phyloP scores from a whole-genome alignment of 2,329 filamentous ascomycete genomes.

The Hypomyces rosellus region DNA sequence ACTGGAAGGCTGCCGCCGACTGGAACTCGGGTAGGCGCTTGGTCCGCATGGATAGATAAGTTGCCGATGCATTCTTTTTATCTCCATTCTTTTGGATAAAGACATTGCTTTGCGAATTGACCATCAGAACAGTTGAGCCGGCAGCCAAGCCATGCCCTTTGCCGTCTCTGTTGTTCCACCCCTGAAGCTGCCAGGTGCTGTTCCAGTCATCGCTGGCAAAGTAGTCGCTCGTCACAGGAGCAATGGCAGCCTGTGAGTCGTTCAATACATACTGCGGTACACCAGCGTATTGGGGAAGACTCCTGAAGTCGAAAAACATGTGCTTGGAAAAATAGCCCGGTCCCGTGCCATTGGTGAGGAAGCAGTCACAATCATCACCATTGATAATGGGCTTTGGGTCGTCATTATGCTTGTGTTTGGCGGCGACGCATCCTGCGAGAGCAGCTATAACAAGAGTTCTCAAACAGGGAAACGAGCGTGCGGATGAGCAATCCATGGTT shows the following conservation, averaged over 20 bases:
- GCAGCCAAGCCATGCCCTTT: slow-evolving; percentile 19
- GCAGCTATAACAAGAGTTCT: not conserved
- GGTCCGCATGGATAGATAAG: slow-evolving; percentile 44
- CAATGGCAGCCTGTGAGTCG: slow-evolving; percentile 21
- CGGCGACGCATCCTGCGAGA: slow-evolving; percentile 1
- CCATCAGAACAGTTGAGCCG: slow-evolving; percentile 29
- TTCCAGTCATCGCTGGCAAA: slow-evolving; percentile 32
- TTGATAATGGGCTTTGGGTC: slow-evolving; percentile 13
- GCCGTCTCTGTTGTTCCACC: slow-evolving; percentile 36
- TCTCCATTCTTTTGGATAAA: slow-evolving; percentile 41
- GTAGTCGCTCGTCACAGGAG: slow-evolving; percentile 31
- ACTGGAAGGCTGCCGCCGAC: slow-evolving; percentile 43
- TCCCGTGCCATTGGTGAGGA: slow-evolving; percentile 39
- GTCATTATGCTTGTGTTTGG: not conserved
- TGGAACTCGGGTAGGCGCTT: slow-evolving; percentile 38
- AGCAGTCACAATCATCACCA: slow-evolving; percentile 40
- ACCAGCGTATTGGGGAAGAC: slow-evolving; percentile 32
- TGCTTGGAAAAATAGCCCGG: slow-evolving; percentile 39
- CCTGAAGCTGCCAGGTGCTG: slow-evolving; percentile 31
- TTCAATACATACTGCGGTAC: slow-evolving; percentile 28
- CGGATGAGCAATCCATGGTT: not conserved
- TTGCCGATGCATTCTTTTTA: slow-evolving; percentile 25
- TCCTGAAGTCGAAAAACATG: slow-evolving; percentile 45
- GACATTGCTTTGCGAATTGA: slow-evolving; percentile 38
- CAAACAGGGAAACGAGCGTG: not conserved